These are phyloP conservation scores for Phyllosticta citriasiana DNA, from an alignment of 2,329 filamentous ascomycete genomes.

Conservation along the genomic window DNA sequence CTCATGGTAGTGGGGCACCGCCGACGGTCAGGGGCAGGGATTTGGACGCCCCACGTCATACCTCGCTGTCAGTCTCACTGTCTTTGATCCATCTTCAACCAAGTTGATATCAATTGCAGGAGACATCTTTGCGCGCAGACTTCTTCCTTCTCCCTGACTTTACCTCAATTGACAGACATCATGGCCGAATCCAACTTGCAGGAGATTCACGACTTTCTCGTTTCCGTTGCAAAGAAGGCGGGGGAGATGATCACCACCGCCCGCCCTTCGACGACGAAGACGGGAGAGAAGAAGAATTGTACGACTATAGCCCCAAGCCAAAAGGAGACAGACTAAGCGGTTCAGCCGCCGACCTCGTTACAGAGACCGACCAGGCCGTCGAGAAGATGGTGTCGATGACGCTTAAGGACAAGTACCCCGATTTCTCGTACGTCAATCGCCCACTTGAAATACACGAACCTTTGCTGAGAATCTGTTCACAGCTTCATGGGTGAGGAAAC, in stretches of 20 bases:
- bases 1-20: background rate
- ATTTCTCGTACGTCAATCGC: conserved; percentile 29
- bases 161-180: background rate
- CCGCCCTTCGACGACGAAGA: conserved; percentile 30
- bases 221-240: conserved; percentile 35
- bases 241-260: conserved; percentile 38
- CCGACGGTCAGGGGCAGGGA: background rate
- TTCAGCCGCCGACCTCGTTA: conserved; percentile 50
- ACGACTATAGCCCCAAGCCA: background rate
- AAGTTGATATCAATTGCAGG: background rate
- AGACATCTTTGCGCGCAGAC: background rate
- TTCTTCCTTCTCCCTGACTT: background rate
- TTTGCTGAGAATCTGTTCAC: conserved; percentile 36
- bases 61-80: background rate
- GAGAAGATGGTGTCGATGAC: conserved; percentile 46
- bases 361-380: conserved; percentile 53
- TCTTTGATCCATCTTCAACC: background rate
- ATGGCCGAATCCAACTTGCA: conserved; percentile 30
- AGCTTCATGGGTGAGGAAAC: conserved; percentile 61
- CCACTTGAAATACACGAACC: conserved; percentile 24
- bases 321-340: no score
- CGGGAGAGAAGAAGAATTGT: conserved; percentile 42
- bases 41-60: background rate
- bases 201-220: conserved; percentile 40
- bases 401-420: conserved; percentile 42